phyloP scores from a whole-genome alignment of 1,139 yeast genomes.

The Hansenula sp. region DNA sequence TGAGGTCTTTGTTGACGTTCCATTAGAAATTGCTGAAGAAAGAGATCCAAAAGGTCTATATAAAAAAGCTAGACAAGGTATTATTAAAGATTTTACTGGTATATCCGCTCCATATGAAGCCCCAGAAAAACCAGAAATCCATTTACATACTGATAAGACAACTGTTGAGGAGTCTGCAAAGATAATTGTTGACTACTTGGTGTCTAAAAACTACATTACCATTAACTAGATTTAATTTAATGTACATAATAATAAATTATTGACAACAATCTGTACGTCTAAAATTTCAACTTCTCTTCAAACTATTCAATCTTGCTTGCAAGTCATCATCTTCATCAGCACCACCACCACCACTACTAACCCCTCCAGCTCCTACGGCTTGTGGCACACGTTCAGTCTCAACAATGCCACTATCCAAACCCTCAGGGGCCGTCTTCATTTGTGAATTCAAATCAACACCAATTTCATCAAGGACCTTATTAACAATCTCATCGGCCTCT shows the following conservation, averaged over 20 bases:
- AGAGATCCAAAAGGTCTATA: constrained; percentile 97
- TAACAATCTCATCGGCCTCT: constrained; percentile 89
- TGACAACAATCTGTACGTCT: not conserved
- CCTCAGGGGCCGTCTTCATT: constrained; percentile 66
- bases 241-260: not conserved
- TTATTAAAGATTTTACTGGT: constrained; percentile 93
- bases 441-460: constrained; percentile 78
- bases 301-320: constrained; percentile 83
- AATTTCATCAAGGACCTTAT: constrained; percentile 90
- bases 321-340: constrained; percentile 71
- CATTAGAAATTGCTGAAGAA: constrained; percentile 88
- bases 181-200: constrained; percentile 66
- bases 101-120: constrained; percentile 95
- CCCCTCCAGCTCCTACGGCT: constrained; percentile 39
- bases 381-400: constrained; percentile 43
- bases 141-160: constrained; percentile 66
- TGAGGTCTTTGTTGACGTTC: constrained; percentile 90
- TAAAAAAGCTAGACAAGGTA: constrained; percentile 94
- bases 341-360: constrained; percentile 31
- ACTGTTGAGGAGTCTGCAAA: constrained; percentile 79
- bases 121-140: constrained; percentile 81
- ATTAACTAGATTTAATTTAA: constrained; percentile 3
- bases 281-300: constrained; percentile 46
- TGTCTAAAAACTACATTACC: constrained; percentile 41
- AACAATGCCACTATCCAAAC: constrained; percentile 33